phyloP scores from a whole-genome alignment of 768 basidiomycete species.

The Lactifluus subvellereus region DNA sequence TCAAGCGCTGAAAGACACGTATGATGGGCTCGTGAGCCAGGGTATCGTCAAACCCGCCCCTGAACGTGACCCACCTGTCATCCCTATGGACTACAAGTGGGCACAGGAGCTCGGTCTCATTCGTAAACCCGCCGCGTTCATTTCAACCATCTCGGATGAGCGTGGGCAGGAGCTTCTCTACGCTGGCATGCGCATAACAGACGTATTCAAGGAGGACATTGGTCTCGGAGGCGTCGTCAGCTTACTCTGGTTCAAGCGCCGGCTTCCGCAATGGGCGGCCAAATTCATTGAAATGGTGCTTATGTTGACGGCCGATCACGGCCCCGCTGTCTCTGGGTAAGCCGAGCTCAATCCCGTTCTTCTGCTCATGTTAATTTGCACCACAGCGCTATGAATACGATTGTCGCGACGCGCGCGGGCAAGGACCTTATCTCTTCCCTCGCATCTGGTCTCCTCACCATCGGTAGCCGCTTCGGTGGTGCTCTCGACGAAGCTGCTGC shows the following conservation, averaged over 20 bases:
- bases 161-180: constrained; percentile 98
- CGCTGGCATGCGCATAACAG: constrained; percentile 97
- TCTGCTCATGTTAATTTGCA: constrained; percentile 5
- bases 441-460: constrained; percentile 92
- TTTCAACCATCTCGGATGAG: constrained; percentile 99
- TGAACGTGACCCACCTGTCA: constrained; percentile 88
- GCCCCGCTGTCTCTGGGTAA: constrained; percentile 86
- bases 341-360: constrained; percentile 6
- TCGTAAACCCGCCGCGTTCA: constrained; percentile 97
- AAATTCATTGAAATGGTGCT: constrained; percentile 99
- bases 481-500: constrained; percentile 94
- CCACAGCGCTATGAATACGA: constrained; percentile 91
- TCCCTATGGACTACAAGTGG: constrained; percentile 99
- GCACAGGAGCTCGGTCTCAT: constrained; percentile 97
- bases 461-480: constrained; percentile 97
- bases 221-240: constrained; percentile 95
- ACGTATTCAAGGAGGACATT: constrained; percentile 97
- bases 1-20: constrained; percentile 74
- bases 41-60: constrained; percentile 63
- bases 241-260: constrained; percentile 97
- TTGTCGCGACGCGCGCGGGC: constrained; percentile 98
- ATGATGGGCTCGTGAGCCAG: constrained; percentile 66
- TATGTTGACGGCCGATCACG: constrained; percentile 98
- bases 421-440: constrained; percentile 98
- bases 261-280: constrained; percentile 84